Conservation (phyloP, 805 yeast species). For the Isabelozyma heimii region DNA sequence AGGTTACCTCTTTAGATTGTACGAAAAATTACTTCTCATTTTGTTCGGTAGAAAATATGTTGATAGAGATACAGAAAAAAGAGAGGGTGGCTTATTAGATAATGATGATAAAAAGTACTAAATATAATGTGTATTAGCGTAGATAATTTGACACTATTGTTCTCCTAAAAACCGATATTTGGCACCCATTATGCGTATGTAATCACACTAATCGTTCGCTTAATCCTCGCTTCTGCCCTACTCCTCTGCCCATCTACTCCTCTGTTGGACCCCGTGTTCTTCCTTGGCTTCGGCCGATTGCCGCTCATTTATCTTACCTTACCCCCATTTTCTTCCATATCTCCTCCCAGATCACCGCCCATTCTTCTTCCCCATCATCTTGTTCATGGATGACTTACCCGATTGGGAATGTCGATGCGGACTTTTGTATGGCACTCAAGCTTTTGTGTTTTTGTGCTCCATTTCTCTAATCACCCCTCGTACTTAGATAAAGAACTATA, state of each 20-base stretch:
- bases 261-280: no score
- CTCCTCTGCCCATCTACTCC: no score
- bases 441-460: neutral
- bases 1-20: conserved; percentile 58
- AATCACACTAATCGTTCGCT: no score
- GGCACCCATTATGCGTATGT: no score
- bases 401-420: neutral
- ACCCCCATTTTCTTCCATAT: no score
- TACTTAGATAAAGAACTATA: no score
- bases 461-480: neutral
- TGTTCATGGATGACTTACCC: neutral
- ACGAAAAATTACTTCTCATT: conserved; percentile 52
- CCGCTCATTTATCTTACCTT: no score
- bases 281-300: no score
- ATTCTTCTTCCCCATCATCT: neutral
- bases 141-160: no score
- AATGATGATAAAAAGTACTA: neutral
- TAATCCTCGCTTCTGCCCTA: no score
- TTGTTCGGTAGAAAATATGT: conserved; percentile 58
- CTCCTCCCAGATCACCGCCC: neutral
- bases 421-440: neutral
- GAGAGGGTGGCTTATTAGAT: conserved; percentile 31
- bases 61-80: conserved; percentile 47
- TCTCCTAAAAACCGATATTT: no score
- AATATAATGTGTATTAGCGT: neutral